phyloP scores from a whole-genome alignment of 495 filamentous ascomycete genomes.

The Trichoderma erinaceum region DNA sequence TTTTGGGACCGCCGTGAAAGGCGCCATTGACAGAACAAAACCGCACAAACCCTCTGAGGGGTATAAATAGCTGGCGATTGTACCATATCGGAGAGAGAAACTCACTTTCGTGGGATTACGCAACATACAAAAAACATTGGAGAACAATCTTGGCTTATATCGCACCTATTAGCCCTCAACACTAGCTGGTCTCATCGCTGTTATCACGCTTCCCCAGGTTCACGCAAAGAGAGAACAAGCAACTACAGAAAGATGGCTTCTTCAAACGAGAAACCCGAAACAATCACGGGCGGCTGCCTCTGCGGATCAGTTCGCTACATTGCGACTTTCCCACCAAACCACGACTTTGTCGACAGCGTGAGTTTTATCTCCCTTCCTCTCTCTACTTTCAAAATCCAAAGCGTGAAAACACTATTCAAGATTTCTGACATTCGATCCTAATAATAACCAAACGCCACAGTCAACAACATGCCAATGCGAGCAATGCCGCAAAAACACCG shows the following conservation, averaged over 20 bases:
- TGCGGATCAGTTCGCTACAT: slow-evolving; percentile 26
- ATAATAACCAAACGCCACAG: slow-evolving; percentile 15
- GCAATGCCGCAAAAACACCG: slow-evolving; percentile 28
- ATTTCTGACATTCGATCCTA: too few relatives aligned
- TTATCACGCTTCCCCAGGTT: background rate
- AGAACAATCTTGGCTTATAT: background rate
- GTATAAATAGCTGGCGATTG: background rate
- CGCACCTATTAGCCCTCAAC: background rate
- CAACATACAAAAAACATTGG: too few relatives aligned
- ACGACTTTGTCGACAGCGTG: slow-evolving; percentile 27
- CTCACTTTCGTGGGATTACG: too few relatives aligned
- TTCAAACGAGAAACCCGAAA: slow-evolving; percentile 20
- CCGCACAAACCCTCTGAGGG: background rate
- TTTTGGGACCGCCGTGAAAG: background rate
- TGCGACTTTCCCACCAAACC: slow-evolving; percentile 22
- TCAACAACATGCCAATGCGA: slow-evolving; percentile 28
- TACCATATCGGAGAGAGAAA: background rate
- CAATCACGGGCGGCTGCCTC: slow-evolving; percentile 29
- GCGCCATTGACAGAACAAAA: slow-evolving; percentile 9
- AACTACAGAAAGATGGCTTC: background rate
- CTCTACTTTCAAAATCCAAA: slow-evolving; percentile 2
- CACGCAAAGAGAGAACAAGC: background rate
- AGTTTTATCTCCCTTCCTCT: slow-evolving; percentile 8
- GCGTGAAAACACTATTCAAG: background rate
- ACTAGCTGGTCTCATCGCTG: background rate